phyloP scores from a whole-genome alignment of 1,139 yeast genomes.

The Pichia sp. region DNA sequence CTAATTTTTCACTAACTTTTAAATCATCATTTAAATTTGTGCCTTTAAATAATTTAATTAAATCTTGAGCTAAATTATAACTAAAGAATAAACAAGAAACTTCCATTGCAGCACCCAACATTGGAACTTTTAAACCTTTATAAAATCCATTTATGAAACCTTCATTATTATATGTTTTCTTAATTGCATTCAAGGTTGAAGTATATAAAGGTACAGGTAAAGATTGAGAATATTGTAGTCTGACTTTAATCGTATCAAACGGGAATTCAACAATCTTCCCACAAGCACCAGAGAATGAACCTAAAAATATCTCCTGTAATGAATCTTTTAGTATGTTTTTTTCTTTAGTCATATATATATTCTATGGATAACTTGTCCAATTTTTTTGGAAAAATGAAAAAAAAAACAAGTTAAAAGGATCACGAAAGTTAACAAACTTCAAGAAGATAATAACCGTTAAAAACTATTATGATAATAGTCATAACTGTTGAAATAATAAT shows the following conservation, averaged over 20 bases:
- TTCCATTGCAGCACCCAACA: slow-evolving; percentile 83
- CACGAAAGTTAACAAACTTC: no score
- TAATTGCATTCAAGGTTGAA: slow-evolving; percentile 58
- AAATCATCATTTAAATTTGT: slow-evolving; percentile 15
- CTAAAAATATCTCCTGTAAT: slow-evolving; percentile 29
- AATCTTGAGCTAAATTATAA: slow-evolving; percentile 44
- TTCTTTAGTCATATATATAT: slow-evolving; percentile 6
- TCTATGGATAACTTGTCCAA: no score
- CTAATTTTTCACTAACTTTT: slow-evolving; percentile 28
- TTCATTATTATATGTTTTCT: slow-evolving; percentile 53
- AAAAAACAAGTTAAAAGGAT: no score
- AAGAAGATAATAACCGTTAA: no score
- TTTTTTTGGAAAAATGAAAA: no score
- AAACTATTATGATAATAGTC: no score
- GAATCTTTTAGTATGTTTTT: slow-evolving; percentile 21
- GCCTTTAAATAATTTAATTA: slow-evolving; percentile 23
- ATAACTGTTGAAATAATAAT: no score
- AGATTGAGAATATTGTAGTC: slow-evolving; percentile 67
- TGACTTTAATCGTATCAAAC: slow-evolving; percentile 85
- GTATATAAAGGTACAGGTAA: slow-evolving; percentile 37
- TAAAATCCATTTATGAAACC: slow-evolving; percentile 58
- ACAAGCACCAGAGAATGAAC: slow-evolving; percentile 65
- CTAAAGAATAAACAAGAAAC: slow-evolving; percentile 67
- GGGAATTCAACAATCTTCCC: slow-evolving; percentile 89
- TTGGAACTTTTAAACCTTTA: slow-evolving; percentile 71